Evolutionary conservation across 257 asterid genomes (phyloP).

Genomic region (Solanum bulbocastanum): DNA sequence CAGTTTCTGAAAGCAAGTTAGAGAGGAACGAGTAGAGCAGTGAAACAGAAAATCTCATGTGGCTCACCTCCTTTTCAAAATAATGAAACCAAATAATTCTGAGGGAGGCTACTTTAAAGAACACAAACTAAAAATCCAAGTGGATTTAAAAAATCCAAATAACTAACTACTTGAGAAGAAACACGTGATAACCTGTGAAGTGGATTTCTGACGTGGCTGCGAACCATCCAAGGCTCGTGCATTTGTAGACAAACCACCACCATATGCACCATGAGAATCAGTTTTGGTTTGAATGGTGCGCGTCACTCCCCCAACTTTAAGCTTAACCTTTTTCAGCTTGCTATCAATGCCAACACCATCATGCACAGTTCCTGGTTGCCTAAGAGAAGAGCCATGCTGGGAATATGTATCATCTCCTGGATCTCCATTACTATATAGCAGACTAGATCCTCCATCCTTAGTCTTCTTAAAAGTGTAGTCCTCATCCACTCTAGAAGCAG

Average conservation of each 20-base stretch:
- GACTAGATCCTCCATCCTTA: constrained; percentile 23
- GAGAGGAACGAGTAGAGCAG: not conserved
- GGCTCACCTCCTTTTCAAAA: not conserved
- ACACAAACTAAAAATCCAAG: not conserved
- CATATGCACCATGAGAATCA: constrained; percentile 41
- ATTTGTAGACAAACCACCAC: constrained; percentile 36
- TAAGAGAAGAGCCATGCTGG: not conserved
- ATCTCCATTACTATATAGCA: constrained; percentile 19
- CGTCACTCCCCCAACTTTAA: constrained; percentile 86
- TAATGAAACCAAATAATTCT: not conserved
- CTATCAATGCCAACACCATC: constrained; percentile 50
- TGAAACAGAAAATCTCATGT: not conserved
- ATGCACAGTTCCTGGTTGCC: constrained; percentile 1
- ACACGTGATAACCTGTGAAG: constrained; percentile 37
- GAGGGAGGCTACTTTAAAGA: not conserved
- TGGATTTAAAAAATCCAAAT: not conserved
- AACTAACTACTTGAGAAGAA: not conserved
- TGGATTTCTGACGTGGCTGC: constrained; percentile 33
- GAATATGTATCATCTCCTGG: constrained; percentile 5
- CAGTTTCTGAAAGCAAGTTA: not conserved
- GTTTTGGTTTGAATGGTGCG: constrained; percentile 71
- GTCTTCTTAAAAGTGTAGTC: constrained; percentile 4
- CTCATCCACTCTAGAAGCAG: constrained; percentile 22
- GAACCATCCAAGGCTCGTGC: constrained; percentile 41
- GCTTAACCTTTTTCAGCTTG: constrained; percentile 59